These are phyloP conservation scores for Daedaleopsis sinensis DNA, from an alignment of 768 basidiomycete species.

Conservation along the genomic window DNA sequence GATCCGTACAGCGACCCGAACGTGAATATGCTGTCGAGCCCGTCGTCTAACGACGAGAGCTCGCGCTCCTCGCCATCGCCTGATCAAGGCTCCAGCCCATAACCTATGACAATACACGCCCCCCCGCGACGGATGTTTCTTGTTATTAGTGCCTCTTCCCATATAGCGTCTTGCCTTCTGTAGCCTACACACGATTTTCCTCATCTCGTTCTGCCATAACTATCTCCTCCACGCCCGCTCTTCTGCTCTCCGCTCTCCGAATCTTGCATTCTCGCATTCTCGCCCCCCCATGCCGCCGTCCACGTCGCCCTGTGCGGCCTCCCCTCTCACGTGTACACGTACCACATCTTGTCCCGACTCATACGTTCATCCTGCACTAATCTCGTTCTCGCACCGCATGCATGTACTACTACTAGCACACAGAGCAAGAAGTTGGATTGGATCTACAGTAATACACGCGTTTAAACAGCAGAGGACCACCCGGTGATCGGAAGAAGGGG, in stretches of 20 bases:
- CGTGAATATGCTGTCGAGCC: background rate
- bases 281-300: background rate
- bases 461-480: background rate
- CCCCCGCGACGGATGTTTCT: background rate
- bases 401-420: conserved; percentile 21
- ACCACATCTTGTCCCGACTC: background rate
- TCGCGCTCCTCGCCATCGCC: background rate
- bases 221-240: background rate
- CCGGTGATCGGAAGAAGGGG: background rate
- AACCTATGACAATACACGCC: background rate
- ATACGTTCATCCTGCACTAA: background rate
- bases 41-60: background rate
- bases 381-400: conserved; percentile 9
- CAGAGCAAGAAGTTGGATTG: conserved; percentile 13
- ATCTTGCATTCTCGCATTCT: background rate
- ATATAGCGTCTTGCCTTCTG: background rate
- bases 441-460: conserved; percentile 25
- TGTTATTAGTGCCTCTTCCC: background rate
- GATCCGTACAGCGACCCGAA: background rate
- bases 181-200: background rate
- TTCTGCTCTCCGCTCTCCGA: background rate
- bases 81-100: conserved; percentile 2
- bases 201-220: background rate
- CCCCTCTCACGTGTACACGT: background rate
- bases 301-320: background rate